These are phyloP conservation scores for Dendrocalamus latiflorus DNA, from an alignment of 202 grass and related monocot genomes.

Conservation along the genomic window DNA sequence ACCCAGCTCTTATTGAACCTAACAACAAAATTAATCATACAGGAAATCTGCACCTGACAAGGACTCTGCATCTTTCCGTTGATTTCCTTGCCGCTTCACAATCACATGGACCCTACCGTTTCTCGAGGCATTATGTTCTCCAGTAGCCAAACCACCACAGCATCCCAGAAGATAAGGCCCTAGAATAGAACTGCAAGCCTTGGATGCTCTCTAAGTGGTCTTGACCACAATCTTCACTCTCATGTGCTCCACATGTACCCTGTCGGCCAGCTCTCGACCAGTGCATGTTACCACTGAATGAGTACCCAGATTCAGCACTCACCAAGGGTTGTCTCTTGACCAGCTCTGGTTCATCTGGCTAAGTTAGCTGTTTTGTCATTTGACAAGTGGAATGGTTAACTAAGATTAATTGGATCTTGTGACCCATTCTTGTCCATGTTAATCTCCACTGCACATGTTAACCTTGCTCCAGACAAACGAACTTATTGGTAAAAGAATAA, in stretches of 20 bases:
- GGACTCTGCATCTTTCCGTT: too few relatives aligned
- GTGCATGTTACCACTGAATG: constrained; percentile 22
- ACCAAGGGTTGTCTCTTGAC: constrained; percentile 7
- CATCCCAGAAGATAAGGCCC: not conserved
- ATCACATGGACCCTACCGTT: constrained; percentile 3
- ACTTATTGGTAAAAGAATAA: not conserved
- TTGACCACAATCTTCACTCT: not conserved
- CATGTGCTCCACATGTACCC: constrained; percentile 66
- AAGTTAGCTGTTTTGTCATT: not conserved
- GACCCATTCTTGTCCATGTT: constrained; percentile 1
- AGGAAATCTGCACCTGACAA: constrained; percentile 17
- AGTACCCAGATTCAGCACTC: constrained; percentile 23
- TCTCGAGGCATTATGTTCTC: constrained; percentile 31
- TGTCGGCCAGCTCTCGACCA: constrained; percentile 41
- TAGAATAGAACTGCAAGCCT: not conserved
- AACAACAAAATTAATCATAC: constrained; percentile 37
- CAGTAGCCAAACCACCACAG: constrained; percentile 1
- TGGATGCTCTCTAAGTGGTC: constrained; percentile 22
- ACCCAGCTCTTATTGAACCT: constrained; percentile 34
- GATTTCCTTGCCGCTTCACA: not conserved
- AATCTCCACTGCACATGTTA: constrained; percentile 8
- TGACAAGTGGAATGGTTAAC: constrained; percentile 27
- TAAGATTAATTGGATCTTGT: constrained; percentile 1
- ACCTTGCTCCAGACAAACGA: constrained; percentile 1
- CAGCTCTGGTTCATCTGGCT: not conserved